phyloP scores from a whole-genome alignment of 163 green algal species.

The Scenedesmus sp. region DNA sequence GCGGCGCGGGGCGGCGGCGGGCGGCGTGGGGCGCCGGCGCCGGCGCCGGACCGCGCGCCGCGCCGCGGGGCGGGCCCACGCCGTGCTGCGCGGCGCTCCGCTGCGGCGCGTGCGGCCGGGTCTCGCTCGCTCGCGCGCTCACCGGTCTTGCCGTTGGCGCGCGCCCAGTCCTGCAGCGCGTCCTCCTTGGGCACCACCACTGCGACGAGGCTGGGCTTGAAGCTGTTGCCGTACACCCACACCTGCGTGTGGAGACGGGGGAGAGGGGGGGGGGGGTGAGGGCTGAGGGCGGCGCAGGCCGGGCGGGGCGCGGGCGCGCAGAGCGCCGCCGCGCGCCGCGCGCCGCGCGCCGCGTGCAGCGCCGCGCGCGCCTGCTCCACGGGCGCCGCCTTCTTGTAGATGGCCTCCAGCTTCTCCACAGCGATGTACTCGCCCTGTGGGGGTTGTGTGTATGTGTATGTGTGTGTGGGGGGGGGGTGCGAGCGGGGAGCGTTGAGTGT shows the following conservation, averaged over 20 bases:
- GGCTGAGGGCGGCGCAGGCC: too few relatives aligned
- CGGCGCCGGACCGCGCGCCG: conserved; percentile 29
- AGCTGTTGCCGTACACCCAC: conserved; percentile 90
- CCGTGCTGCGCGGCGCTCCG: too few relatives aligned
- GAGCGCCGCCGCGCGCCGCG: conserved; percentile 38
- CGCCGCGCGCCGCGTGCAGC: too few relatives aligned
- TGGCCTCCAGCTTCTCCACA: conserved; percentile 95
- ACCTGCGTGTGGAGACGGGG: too few relatives aligned
- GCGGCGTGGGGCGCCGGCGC: background rate
- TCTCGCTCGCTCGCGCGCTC: conserved; percentile 45
- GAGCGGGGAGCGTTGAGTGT: too few relatives aligned
- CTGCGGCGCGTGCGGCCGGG: too few relatives aligned
- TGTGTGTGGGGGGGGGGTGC: too few relatives aligned
- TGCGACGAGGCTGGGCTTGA: conserved; percentile 80
- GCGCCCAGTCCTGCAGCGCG: conserved; percentile 69
- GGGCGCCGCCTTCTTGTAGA: conserved; percentile 83
- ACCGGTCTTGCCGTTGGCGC: conserved; percentile 52
- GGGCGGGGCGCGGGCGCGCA: too few relatives aligned
- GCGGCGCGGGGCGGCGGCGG: too few relatives aligned
- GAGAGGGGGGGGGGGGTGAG: too few relatives aligned
- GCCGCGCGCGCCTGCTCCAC: conserved; percentile 78
- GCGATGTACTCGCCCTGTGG: conserved; percentile 92
- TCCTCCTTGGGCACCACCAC: conserved; percentile 81
- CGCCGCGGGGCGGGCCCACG: conserved; percentile 17
- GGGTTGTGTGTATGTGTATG: background rate